Evolutionary conservation across 1,284 basidiomycete species (phyloP).

Genomic region (Clitocybe nebularis): DNA sequence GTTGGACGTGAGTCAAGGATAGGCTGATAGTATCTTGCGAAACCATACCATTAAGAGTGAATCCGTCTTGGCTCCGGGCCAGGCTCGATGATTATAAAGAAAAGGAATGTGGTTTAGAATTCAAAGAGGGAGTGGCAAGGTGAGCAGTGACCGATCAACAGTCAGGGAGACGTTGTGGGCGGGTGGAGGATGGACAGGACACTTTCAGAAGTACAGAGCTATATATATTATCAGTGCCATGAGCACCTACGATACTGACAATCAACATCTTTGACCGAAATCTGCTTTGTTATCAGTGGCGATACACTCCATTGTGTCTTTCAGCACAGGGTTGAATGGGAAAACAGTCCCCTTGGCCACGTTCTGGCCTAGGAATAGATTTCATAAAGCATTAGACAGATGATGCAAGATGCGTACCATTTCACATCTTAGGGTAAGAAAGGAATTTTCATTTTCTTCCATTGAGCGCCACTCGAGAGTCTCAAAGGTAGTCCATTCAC

Average conservation of each 20-base stretch:
- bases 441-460: too few species aligned
- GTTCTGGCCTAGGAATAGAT: too few species aligned
- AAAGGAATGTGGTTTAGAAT: conserved; percentile 5
- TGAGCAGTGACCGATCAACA: conserved; percentile 18
- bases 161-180: conserved; percentile 4
- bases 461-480: too few species aligned
- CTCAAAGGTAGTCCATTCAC: not conserved
- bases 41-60: conserved; percentile 11
- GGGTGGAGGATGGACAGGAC: not conserved
- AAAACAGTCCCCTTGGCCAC: too few species aligned
- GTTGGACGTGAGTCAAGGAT: not conserved
- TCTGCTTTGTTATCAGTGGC: conserved; percentile 15
- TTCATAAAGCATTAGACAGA: too few species aligned
- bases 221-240: conserved; percentile 16
- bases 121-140: conserved; percentile 1
- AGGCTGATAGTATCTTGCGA: not conserved
- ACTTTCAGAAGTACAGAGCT: not conserved
- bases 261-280: conserved; percentile 9
- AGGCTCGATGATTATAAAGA: conserved; percentile 7
- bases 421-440: too few species aligned
- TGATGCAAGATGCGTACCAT: not conserved
- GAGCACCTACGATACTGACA: not conserved
- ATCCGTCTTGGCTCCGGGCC: conserved; percentile 15
- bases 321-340: too few species aligned
- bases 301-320: conserved; percentile 3